Conservation (phyloP, 192 early-diverging fungal genomes). For the Oehlia diaphana region DNA sequence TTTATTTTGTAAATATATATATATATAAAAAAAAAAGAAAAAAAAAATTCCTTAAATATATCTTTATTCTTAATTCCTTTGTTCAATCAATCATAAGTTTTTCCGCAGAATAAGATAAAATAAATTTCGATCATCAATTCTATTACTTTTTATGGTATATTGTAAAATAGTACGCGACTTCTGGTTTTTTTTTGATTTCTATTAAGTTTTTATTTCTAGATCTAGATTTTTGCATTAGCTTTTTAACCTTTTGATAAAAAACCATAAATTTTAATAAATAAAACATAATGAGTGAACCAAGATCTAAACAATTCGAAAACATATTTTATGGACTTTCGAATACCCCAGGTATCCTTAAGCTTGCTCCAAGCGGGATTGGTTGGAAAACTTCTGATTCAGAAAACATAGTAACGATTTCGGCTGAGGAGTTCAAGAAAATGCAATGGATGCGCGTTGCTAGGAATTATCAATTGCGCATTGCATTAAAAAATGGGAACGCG, state of each 20-base stretch:
- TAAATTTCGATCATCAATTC: not conserved
- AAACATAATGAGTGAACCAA: constrained; percentile 43
- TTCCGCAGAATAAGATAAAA: not conserved
- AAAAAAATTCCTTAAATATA: no score
- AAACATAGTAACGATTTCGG: constrained; percentile 56
- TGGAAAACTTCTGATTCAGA: constrained; percentile 66
- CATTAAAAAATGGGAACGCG: constrained; percentile 68
- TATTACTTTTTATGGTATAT: not conserved
- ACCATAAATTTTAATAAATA: no score
- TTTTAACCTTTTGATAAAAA: no score
- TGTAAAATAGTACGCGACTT: not conserved
- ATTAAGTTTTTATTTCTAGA: not conserved
- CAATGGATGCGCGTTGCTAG: constrained; percentile 85
- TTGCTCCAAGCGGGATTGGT: constrained; percentile 64
- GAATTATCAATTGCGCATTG: constrained; percentile 80
- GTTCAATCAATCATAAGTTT: not conserved
- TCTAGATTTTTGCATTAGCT: no score
- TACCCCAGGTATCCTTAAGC: constrained; percentile 46
- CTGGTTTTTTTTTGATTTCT: not conserved
- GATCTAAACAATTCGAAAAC: constrained; percentile 51
- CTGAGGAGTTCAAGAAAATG: constrained; percentile 69
- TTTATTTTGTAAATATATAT: no score
- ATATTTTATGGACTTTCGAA: constrained; percentile 53
- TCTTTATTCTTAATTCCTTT: no score
- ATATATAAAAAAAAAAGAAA: no score